Evolutionary conservation across 2,329 filamentous ascomycete species (phyloP).

Genomic region (Aspergillus sp.): DNA sequence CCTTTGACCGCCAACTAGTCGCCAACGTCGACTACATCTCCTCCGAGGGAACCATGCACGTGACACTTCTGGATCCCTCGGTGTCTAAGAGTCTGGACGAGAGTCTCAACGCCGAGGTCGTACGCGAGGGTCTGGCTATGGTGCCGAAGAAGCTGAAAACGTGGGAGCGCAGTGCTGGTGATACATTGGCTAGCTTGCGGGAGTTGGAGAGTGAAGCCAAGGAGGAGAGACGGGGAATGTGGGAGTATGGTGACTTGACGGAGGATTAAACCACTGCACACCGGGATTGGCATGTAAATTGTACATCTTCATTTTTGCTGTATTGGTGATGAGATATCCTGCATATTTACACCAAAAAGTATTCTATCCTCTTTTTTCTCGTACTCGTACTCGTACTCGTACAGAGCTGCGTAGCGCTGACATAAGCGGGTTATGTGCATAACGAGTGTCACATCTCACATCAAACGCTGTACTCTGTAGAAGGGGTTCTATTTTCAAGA

Average conservation of each 20-base stretch:
- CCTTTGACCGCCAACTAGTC: slow-evolving; percentile 70
- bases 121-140: slow-evolving; percentile 79
- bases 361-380: too few species aligned
- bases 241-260: slow-evolving; percentile 96
- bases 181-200: slow-evolving; percentile 65
- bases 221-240: slow-evolving; percentile 75
- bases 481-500: not conserved
- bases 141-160: slow-evolving; percentile 84
- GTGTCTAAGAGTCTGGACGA: slow-evolving; percentile 57
- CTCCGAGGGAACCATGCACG: slow-evolving; percentile 73
- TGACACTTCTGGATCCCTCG: slow-evolving; percentile 80
- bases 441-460: not conserved
- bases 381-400: not conserved
- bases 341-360: not conserved
- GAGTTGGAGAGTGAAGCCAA: slow-evolving; percentile 73
- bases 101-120: slow-evolving; percentile 83
- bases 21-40: slow-evolving; percentile 83
- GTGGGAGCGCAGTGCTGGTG: slow-evolving; percentile 74
- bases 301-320: slow-evolving; percentile 2
- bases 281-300: not conserved
- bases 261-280: slow-evolving; percentile 57
- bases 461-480: not conserved
- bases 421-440: not conserved
- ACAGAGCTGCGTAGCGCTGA: not conserved
- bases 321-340: not conserved